Percentiles rank a stretch among this genome's conserved stretches.
phyloP scores from a whole-genome alignment of 1,284 basidiomycete species.

The Irpex sp. region DNA sequence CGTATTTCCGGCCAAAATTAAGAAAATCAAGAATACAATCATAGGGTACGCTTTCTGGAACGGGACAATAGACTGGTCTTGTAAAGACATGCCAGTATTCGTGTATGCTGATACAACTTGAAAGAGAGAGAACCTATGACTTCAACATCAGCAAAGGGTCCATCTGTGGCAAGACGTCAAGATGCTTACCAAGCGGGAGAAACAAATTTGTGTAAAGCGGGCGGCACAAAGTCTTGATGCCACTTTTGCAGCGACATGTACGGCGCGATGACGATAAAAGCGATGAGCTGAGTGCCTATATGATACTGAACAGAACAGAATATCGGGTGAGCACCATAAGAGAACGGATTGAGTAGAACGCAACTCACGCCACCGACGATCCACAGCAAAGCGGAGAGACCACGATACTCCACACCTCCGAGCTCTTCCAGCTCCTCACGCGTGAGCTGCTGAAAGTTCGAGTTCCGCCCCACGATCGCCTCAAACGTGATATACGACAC shows the following conservation, averaged over 20 bases:
- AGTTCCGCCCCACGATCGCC: conserved; percentile 84
- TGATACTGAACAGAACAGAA: conserved; percentile 54
- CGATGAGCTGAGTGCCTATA: conserved; percentile 22
- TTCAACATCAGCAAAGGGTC: not conserved
- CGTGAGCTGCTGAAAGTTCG: conserved; percentile 78
- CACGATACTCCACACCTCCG: conserved; percentile 92
- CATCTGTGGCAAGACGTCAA: not conserved
- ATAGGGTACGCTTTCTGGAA: conserved; percentile 86
- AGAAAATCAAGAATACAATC: conserved; percentile 61
- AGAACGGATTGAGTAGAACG: not conserved
- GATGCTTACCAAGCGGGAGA: conserved; percentile 52
- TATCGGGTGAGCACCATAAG: not conserved
- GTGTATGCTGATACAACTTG: conserved; percentile 87
- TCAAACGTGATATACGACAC: conserved; percentile 89
- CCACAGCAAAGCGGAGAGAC: conserved; percentile 76
- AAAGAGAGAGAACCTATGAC: conserved; percentile 78
- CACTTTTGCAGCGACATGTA: conserved; percentile 62
- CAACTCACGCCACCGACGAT: conserved; percentile 48
- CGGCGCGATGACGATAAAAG: conserved; percentile 64
- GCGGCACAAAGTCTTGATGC: conserved; percentile 52
- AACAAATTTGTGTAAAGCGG: conserved; percentile 50
- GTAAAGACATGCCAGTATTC: conserved; percentile 86
- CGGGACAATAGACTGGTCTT: conserved; percentile 88
- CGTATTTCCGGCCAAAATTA: conserved; percentile 91
- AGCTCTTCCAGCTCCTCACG: conserved; percentile 88